Percentiles rank a stretch among this genome's conserved stretches.
These are phyloP conservation scores for Metarhizium robertsii DNA, from an alignment of 2,329 filamentous ascomycete species.

Conservation along the genomic window DNA sequence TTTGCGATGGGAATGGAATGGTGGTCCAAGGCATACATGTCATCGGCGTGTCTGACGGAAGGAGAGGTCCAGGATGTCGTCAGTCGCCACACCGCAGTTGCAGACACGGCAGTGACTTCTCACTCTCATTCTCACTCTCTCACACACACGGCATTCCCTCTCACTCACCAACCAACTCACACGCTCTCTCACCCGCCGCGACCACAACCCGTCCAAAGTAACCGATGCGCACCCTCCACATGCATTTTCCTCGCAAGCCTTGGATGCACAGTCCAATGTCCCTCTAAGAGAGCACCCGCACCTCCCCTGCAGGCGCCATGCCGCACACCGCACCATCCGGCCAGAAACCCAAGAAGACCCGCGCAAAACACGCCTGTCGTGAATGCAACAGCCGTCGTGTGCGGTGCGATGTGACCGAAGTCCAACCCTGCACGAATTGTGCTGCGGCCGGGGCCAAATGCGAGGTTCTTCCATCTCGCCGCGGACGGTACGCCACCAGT, in stretches of 20 bases:
- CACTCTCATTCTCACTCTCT: neutral
- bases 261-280: neutral
- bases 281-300: neutral
- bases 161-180: neutral
- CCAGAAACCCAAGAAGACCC: slow-evolving; percentile 21
- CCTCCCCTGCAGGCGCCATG: slow-evolving; percentile 1
- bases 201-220: neutral
- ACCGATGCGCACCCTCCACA: neutral
- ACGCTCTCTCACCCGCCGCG: neutral
- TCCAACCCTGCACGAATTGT: slow-evolving; percentile 24
- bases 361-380: slow-evolving; percentile 26
- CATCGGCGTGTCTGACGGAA: no score
- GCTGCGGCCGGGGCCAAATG: slow-evolving; percentile 15
- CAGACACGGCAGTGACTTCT: neutral
- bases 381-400: slow-evolving; percentile 25
- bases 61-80: no score
- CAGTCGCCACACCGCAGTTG: no score
- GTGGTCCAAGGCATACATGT: no score
- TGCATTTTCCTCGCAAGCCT: neutral
- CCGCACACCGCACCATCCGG: neutral
- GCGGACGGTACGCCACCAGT: slow-evolving; percentile 18
- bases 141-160: neutral
- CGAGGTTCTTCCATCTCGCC: slow-evolving; percentile 23
- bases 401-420: slow-evolving; percentile 25
- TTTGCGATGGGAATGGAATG: no score